Percentiles rank a stretch among this genome's conserved stretches.
These are phyloP conservation scores for Penicillium sp. DNA, from an alignment of 2,329 filamentous ascomycete species.

Conservation along the genomic window DNA sequence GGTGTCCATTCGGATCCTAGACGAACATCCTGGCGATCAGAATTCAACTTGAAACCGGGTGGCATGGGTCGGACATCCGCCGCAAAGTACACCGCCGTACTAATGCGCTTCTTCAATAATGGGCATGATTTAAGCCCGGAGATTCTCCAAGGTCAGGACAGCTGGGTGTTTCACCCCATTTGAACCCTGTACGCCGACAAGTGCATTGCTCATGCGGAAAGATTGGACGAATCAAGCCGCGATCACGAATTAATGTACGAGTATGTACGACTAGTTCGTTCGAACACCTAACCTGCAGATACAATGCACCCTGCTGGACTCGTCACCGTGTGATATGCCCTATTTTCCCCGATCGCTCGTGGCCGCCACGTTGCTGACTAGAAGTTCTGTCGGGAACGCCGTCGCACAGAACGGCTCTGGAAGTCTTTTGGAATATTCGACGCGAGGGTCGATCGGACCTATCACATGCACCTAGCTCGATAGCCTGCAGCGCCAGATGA, in stretches of 20 bases:
- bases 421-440: slow-evolving; percentile 22
- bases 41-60: slow-evolving; percentile 4
- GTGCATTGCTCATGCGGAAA: neutral
- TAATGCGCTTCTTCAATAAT: neutral
- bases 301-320: slow-evolving; percentile 2
- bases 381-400: slow-evolving; percentile 5
- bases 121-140: neutral
- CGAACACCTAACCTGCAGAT: neutral
- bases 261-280: neutral
- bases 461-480: neutral
- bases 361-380: slow-evolving; percentile 35
- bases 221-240: neutral
- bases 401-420: slow-evolving; percentile 20
- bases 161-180: neutral
- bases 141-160: neutral
- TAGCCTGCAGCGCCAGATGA: neutral
- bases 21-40: slow-evolving; percentile 7
- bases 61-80: neutral
- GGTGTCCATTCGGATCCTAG: slow-evolving; percentile 8
- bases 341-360: slow-evolving; percentile 28
- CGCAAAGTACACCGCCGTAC: neutral
- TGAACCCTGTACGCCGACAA: neutral
- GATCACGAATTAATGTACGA: neutral
- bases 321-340: slow-evolving; percentile 6
- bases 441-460: neutral